These are phyloP conservation scores for Agroathelia rolfsii DNA, from an alignment of 1,284 basidiomycete genomes.

Conservation along the genomic window DNA sequence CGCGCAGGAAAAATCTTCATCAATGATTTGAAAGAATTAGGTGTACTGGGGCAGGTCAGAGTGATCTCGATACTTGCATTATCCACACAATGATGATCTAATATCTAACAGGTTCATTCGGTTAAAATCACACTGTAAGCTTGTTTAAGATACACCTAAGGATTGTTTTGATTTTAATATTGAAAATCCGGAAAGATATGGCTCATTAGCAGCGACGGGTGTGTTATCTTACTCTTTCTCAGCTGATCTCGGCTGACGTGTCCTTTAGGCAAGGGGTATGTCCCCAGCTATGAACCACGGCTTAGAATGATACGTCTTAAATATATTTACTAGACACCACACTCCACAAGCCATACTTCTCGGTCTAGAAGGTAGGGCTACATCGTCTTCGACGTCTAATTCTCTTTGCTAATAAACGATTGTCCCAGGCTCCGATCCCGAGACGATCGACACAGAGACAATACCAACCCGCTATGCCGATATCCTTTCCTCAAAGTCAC, in stretches of 20 bases:
- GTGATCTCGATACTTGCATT: slow-evolving; percentile 13
- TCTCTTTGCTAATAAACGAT: slow-evolving; percentile 3
- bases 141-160: slow-evolving; percentile 4
- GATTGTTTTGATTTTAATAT: slow-evolving; percentile 1
- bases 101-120: slow-evolving; percentile 44
- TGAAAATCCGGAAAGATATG: slow-evolving; percentile 38
- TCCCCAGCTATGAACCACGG: slow-evolving; percentile 7
- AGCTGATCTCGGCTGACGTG: slow-evolving; percentile 11
- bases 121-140: slow-evolving; percentile 80
- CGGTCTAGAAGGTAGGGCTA: slow-evolving; percentile 68
- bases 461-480: slow-evolving; percentile 64
- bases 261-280: slow-evolving; percentile 69
- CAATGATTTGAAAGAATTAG: slow-evolving; percentile 60
- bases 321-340: slow-evolving; percentile 57
- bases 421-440: slow-evolving; percentile 60
- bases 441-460: slow-evolving; percentile 79
- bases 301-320: slow-evolving; percentile 4
- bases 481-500: slow-evolving; percentile 55
- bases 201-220: slow-evolving; percentile 73
- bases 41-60: slow-evolving; percentile 70
- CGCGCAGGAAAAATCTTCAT: slow-evolving; percentile 85
- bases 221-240: slow-evolving; percentile 12
- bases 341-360: slow-evolving; percentile 90
- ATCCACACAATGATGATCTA: slow-evolving; percentile 7
- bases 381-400: slow-evolving; percentile 9